Base-by-base conservation (phyloP, 1,284 basidiomycete genomes). In the Ceratobasidium sp. region DNA sequence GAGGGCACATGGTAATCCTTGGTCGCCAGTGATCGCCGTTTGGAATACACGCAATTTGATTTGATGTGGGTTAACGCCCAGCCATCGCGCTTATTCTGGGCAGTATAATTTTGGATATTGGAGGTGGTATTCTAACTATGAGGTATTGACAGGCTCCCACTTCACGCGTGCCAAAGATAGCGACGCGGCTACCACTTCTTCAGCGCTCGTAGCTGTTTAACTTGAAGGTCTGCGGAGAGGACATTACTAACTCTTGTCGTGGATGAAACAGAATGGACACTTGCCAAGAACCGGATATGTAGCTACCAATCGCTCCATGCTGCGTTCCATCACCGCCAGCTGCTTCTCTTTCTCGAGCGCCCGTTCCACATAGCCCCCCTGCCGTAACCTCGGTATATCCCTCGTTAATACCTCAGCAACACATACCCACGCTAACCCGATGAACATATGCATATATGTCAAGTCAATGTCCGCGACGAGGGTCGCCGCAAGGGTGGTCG, bases 361-460 rank as follows among this genome's bases (percentile, higher is more conserved):
- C 35, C 64, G 41, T 6, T 48, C 5, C 14, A 64, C 16, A 12
- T 23, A 16, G 10, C 71, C 71, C 3, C 30, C 38, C 46, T 33
- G 6, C 5, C 57, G 23, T 23, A 74, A 54, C 33, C 59, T 74
- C 7, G 71, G 46, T 1, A 64, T 30, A 1, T 74, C 44, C 14
- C 30, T 62, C 16, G 33, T 41, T 12, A 74, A 23, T 16, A 74
- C 59, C 30, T 52, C 59, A 2, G 71, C 44, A 1, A 54, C 71
- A 38, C 71, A 62, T 7, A 54, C 44, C 71, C 57, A 74, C 10
- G 59, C 3, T 27, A 74, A 10, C 12, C 71, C 71, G 20, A 59
- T 64, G 41, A 74, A 74, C 46, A 74, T 52, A 18, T 46, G 23
- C 71, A 74, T 74, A 54, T 74, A 64, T n/a, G n/a, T 60, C 44